Conservation (phyloP, 2,329 filamentous ascomycete species). For the Hyphodiscus sp. region DNA sequence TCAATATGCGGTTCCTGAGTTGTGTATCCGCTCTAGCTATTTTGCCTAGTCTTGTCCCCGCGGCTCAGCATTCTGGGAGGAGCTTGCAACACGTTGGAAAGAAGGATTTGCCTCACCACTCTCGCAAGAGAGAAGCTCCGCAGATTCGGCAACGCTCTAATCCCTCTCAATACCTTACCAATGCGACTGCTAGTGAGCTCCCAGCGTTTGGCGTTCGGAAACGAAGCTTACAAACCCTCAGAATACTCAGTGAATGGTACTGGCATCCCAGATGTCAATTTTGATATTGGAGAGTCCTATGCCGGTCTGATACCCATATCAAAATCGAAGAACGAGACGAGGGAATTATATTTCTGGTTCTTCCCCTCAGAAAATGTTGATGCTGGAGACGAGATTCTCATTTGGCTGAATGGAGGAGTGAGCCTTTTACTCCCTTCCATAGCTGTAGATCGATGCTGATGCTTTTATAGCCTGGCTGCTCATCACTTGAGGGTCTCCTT, state of each 20-base stretch:
- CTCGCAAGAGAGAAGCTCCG: conserved; percentile 5
- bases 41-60: conserved; percentile 11
- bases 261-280: conserved; percentile 53
- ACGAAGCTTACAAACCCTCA: conserved; percentile 22
- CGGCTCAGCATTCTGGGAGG: conserved; percentile 15
- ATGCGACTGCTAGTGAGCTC: conserved; percentile 22
- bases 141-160: conserved; percentile 6
- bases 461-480: conserved; percentile 61
- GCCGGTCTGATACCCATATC: conserved; percentile 56
- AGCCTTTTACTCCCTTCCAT: conserved; percentile 1
- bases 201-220: neutral
- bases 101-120: conserved; percentile 11
- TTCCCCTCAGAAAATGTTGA: conserved; percentile 49
- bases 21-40: conserved; percentile 17
- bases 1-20: conserved; percentile 20
- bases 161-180: conserved; percentile 19
- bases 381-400: conserved; percentile 51
- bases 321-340: conserved; percentile 38
- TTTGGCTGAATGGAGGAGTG: conserved; percentile 44
- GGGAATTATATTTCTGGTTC: conserved; percentile 54
- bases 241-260: conserved; percentile 59
- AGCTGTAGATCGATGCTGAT: neutral
- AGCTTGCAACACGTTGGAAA: conserved; percentile 22
- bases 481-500: conserved; percentile 90
- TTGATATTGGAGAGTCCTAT: conserved; percentile 62